These are phyloP conservation scores for Zasmidium citrigriseum DNA, from an alignment of 2,329 filamentous ascomycete species.

Conservation along the genomic window DNA sequence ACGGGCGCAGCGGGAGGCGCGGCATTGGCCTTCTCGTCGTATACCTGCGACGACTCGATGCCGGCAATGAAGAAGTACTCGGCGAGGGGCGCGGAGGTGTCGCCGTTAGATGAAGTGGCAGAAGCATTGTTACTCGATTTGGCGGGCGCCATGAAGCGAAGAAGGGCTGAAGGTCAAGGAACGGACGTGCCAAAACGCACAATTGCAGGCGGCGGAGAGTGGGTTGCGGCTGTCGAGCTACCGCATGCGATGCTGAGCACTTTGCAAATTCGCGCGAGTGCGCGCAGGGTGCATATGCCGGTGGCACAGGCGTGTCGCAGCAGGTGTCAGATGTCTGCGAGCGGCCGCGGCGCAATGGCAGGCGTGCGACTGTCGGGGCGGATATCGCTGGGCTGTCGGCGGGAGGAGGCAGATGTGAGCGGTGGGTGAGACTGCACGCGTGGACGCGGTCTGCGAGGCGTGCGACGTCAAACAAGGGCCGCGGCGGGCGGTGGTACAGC, in stretches of 20 bases:
- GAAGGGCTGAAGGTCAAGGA: slow-evolving; percentile 12
- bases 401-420: neutral
- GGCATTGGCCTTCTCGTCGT: slow-evolving; percentile 42
- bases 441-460: neutral
- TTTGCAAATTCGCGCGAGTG: slow-evolving; percentile 6
- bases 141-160: slow-evolving; percentile 26
- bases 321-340: slow-evolving; percentile 14
- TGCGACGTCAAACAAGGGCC: neutral
- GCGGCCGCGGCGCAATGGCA: neutral
- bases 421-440: neutral
- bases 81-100: slow-evolving; percentile 57
- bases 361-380: neutral
- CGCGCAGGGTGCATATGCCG: slow-evolving; percentile 3
- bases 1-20: slow-evolving; percentile 37
- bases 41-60: slow-evolving; percentile 54
- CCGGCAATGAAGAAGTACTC: slow-evolving; percentile 68
- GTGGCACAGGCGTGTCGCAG: slow-evolving; percentile 10
- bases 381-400: neutral
- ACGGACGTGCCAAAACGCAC: slow-evolving; percentile 18
- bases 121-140: slow-evolving; percentile 20
- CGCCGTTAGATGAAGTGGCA: slow-evolving; percentile 34
- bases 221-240: neutral
- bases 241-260: neutral
- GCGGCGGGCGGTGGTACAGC: neutral
- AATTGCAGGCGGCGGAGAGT: neutral